Evolutionary conservation across 148 eudicot genomes (phyloP).

Genomic region (Suaeda aralocaspica): DNA sequence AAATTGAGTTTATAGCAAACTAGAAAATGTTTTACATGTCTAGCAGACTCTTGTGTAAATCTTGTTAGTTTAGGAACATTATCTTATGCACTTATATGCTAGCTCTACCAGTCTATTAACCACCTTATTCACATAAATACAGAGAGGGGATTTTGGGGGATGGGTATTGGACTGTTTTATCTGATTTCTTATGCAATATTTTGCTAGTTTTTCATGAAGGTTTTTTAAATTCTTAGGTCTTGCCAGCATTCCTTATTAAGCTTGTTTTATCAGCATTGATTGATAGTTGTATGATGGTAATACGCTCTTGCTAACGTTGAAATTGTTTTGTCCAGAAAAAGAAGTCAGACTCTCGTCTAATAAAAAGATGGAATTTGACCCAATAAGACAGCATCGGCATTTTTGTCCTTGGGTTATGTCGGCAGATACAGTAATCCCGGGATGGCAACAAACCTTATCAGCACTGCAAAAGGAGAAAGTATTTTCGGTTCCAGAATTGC

Average conservation of each 20-base stretch:
- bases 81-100: no score
- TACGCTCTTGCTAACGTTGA: conserved; percentile 3
- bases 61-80: no score
- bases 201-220: not conserved
- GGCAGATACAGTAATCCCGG: conserved; percentile 43
- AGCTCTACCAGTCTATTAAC: no score
- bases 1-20: no score
- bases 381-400: conserved; percentile 75
- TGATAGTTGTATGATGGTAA: not conserved
- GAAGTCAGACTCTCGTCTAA: conserved; percentile 22
- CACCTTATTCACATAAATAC: no score
- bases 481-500: conserved; percentile 39
- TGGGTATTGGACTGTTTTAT: not conserved
- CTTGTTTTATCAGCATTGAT: not conserved
- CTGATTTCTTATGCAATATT: not conserved
- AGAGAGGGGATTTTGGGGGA: no score
- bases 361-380: conserved; percentile 60
- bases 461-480: conserved; percentile 75
- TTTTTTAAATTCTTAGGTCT: not conserved
- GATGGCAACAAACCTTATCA: conserved; percentile 78
- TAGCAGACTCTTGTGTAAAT: no score
- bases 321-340: conserved; percentile 30
- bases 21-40: no score
- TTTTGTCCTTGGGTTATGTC: conserved; percentile 91
- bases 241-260: not conserved